phyloP scores from a whole-genome alignment of 495 filamentous ascomycete species.

The Aspergillus funiculosus region DNA sequence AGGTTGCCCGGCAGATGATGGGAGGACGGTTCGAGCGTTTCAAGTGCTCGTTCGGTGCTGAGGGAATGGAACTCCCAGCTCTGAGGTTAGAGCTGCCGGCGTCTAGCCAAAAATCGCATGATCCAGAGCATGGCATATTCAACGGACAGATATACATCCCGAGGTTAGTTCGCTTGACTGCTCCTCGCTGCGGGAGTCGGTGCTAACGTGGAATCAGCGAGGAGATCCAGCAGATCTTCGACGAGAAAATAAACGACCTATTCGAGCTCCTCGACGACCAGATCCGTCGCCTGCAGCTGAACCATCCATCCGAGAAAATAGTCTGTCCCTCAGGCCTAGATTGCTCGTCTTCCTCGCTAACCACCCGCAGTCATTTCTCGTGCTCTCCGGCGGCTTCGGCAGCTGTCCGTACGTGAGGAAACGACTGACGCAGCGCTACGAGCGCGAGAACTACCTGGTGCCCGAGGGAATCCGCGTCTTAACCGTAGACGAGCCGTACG shows the following conservation, averaged over 20 bases:
- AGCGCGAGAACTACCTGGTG: constrained; percentile 24
- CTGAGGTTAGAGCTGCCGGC: constrained; percentile 2
- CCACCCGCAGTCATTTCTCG: constrained; percentile 30
- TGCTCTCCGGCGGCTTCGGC: constrained; percentile 61
- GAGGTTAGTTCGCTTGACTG: not conserved
- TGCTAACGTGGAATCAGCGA: not conserved
- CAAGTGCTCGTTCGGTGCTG: constrained; percentile 8
- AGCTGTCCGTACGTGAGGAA: constrained; percentile 55
- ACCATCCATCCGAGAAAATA: constrained; percentile 43
- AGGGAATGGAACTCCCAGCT: not conserved
- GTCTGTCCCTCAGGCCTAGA: constrained; percentile 24
- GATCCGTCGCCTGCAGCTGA: constrained; percentile 44
- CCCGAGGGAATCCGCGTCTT: constrained; percentile 39
- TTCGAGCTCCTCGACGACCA: constrained; percentile 48
- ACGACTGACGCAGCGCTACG: constrained; percentile 37
- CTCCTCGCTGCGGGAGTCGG: not conserved
- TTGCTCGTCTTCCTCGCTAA: not conserved
- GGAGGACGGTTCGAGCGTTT: constrained; percentile 8
- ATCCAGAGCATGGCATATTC: constrained; percentile 4
- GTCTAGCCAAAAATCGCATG: not conserved
- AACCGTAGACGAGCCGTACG: constrained; percentile 46
- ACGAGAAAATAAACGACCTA: constrained; percentile 50
- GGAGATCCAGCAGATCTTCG: constrained; percentile 33
- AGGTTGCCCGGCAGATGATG: constrained; percentile 5
- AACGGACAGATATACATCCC: constrained; percentile 5